Evolutionary conservation across 2,329 filamentous ascomycete species (phyloP).

Genomic region (Bipolaris sorokiniana): DNA sequence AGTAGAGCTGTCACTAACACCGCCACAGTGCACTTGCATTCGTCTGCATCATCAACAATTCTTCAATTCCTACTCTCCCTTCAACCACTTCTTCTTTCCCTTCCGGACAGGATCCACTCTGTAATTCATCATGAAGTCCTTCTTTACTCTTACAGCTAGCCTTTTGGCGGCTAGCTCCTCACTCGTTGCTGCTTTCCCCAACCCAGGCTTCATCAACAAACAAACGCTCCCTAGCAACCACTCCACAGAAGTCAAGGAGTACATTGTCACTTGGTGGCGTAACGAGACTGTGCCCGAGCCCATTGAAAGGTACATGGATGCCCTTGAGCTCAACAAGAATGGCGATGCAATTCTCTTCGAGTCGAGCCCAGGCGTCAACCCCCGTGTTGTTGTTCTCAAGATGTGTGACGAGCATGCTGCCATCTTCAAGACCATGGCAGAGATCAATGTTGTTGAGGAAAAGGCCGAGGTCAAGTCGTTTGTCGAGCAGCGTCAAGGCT

Average conservation of each 20-base stretch:
- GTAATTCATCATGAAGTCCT: conserved; percentile 41
- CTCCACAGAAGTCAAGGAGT: conserved; percentile 40
- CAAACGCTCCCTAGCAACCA: conserved; percentile 29
- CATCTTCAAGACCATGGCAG: conserved; percentile 48
- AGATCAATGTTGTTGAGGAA: conserved; percentile 53
- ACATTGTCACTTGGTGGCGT: conserved; percentile 33
- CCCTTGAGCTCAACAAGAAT: conserved; percentile 38
- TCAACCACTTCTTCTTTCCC: conserved; percentile 18
- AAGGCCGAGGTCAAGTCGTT: conserved; percentile 44
- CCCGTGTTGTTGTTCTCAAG: conserved; percentile 49
- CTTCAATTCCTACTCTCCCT: conserved; percentile 16
- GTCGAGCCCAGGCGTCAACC: conserved; percentile 49
- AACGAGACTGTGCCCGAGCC: conserved; percentile 21
- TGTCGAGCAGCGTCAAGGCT: conserved; percentile 35
- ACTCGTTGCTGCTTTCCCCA: conserved; percentile 22
- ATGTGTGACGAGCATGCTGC: conserved; percentile 51
- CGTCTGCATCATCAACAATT: conserved; percentile 25
- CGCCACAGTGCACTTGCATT: conserved; percentile 31
- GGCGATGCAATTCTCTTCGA: conserved; percentile 45
- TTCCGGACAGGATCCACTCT: conserved; percentile 32
- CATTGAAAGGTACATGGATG: conserved; percentile 23
- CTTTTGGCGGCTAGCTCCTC: conserved; percentile 34
- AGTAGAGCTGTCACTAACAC: conserved; percentile 24
- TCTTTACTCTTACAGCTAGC: conserved; percentile 34
- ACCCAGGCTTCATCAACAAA: conserved; percentile 38